These are phyloP conservation scores for Ophiognomonia clavigignenti-juglandacearum DNA, from an alignment of 2,329 filamentous ascomycete species.

Conservation along the genomic window DNA sequence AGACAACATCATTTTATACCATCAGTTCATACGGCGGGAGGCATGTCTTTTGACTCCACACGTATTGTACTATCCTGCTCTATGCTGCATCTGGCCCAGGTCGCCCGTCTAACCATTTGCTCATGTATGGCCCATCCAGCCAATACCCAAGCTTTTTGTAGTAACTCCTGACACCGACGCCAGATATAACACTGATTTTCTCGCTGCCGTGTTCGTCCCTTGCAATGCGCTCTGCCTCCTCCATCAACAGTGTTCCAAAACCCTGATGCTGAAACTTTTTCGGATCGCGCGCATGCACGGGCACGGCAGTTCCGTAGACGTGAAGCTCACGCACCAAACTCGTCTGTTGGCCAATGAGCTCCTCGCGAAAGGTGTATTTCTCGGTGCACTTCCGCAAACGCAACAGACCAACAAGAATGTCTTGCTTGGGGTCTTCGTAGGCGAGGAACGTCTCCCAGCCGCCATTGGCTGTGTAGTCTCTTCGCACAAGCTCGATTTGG, in stretches of 20 bases:
- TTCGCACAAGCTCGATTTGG: constrained; percentile 88
- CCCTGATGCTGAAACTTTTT: constrained; percentile 98
- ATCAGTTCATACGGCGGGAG: no score
- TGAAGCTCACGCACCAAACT: constrained; percentile 92
- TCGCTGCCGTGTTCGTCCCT: constrained; percentile 87
- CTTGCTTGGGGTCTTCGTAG: constrained; percentile 97
- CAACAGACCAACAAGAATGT: constrained; percentile 89
- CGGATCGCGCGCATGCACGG: constrained; percentile 89
- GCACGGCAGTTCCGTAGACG: constrained; percentile 96
- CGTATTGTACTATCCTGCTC: no score
- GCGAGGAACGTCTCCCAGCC: constrained; percentile 99
- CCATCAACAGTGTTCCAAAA: constrained; percentile 94
- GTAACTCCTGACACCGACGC: constrained; percentile 91
- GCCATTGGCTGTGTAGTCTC: constrained; percentile 91
- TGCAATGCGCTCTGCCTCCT: constrained; percentile 93
- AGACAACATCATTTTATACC: no score
- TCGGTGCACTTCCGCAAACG: constrained; percentile 85
- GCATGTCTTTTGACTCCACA: no score
- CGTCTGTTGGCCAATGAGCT: constrained; percentile 79
- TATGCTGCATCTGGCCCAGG: constrained; percentile 21
- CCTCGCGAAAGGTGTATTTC: constrained; percentile 87
- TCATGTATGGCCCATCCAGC: constrained; percentile 86
- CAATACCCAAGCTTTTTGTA: constrained; percentile 91
- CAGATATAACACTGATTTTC: constrained; percentile 97
- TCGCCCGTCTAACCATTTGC: constrained; percentile 56